Evolutionary conservation across 2,329 filamentous ascomycete genomes (phyloP), one percentile per base, ranked within the genome.

Genomic region (Sporothrix euskadiensis): DNA sequence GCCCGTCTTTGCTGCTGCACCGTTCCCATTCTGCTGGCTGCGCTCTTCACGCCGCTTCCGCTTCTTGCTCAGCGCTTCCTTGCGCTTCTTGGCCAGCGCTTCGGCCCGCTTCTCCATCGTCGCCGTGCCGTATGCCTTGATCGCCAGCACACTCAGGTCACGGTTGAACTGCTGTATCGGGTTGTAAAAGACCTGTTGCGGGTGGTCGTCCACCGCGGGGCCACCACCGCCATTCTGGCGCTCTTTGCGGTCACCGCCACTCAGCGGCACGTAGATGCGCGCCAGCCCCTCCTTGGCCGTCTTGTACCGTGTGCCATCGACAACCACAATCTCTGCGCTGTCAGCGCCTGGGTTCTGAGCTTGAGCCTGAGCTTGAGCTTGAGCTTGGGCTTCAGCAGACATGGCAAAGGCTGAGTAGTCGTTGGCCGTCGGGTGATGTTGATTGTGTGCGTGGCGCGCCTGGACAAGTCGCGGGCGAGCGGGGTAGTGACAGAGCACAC

Each of bases 131-230:
- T 95, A 97, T 0, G 92, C 92, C 79, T 93, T 93, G 81, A 99
- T 97, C 0, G 94, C 94, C 16, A 99, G 87, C 35, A 98, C 93
- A 75, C 94, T 98, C 76, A 99, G 83, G 80, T 99, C 96, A 65
- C 97, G 92, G 82, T 99, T 99, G 86, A 98, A 99, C 80, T 99
- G 96, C 81, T 99, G 96, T 72, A 99, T 98, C 0, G 96, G 95
- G 78, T 99, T 99, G 87, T 99, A 99, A 80, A 99, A 99, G 73
- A 99, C 97, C 78, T 95, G 92, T 77, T 90, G 88, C 54, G 89
- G 85, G 77, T 89, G 86, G 70, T 90, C 87, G 74, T 87, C 84
- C 78, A 89, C 87, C 73, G 85, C 82, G 7, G 80, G 80, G 73
- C 82, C 78, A 81, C 84, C 76, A 76, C 79, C 73, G 47, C 77